Base-by-base conservation (phyloP, 257 asterid genomes). In the Solanum raphanifolium region DNA sequence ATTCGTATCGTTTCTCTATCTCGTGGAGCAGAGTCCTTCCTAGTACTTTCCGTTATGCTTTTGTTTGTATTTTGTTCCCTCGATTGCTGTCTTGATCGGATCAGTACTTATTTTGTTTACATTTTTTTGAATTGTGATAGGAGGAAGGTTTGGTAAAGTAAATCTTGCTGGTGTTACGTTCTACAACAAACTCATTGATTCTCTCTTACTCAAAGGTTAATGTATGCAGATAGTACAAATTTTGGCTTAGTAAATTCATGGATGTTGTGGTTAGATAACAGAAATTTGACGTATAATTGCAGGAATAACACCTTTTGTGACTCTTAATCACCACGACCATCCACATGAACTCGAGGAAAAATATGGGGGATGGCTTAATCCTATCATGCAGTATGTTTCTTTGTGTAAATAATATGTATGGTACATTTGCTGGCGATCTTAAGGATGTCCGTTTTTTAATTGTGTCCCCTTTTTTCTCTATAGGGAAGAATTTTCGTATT, bases 11-110 rank as follows among this genome's bases (percentile, higher is more conserved):
- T 21, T 87, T 96, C 82, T 96, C 99, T 32, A 95, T 96, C 91
- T 96, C 99, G 6, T 95, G 99, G 99, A 90, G 95, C 84, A 91
- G 99, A 92, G 60, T 96, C 90, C 94, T 96, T 84, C 98, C 98
- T 13, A 91, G 98, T 96, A 92, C 36, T 85, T 65, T 15, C 18
- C 66, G 3, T 73, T 62, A 3, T 82, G 87, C 21, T 15, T 11
- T 38, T 46, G 18, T 8, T 31, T 27, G 13, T 4, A n/a, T 10
- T 71, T 20, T 27, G 41, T 89, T 87, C 34, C 78, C 84, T 52
- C 34, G 9, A 16, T 69, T 7, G 13, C 25, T 16, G 41, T 3
- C 5, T 8, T 1, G 23, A 60, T 36, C 25, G 20, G 41, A 81
- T 9, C 9, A 81, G 31, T 46, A 16, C 16, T 16, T 79, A 78